Base-by-base conservation (phyloP, 1,284 basidiomycete species). In the Apiotrichum gamsii region DNA sequence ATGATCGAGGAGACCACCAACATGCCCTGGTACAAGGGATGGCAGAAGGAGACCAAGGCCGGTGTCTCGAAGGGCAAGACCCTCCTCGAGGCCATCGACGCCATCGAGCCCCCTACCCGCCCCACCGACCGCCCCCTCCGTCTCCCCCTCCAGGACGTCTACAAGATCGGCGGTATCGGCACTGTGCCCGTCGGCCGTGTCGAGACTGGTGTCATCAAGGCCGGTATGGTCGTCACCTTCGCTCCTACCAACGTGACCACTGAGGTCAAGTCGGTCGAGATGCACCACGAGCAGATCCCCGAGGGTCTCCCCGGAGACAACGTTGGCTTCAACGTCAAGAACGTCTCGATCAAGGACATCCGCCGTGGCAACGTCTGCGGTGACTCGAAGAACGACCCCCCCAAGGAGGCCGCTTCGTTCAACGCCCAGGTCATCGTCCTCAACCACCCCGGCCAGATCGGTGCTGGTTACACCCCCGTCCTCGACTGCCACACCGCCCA, bases 151-250 rank as follows among this genome's bases (percentile, higher is more conserved):
- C 94, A 98, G 83, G 94, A 99, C 83, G 94, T 99, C 69, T 98
- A 99, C 90, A 99, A 99, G 84, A 99, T 99, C 72, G 94, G 94
- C 79, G 94, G 94, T 93, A 99, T 99, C 71, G 94, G 94, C 65
- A 99, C 94, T 68, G 95, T 99, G 67, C 94, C 94, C 74, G 94
- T 99, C 78, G 94, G 94, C 76, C 94, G 95, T 90, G 94, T 98
- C 72, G 94, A 98, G 82, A 98, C 95, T 71, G 94, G 95, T 85
- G 74, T 91, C 77, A 97, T 98, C 84, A 97, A 97, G 83, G 88
- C 91, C 69, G 93, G 94, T 75, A 97, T 98, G 94, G 82, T 98
- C 72, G 94, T 97, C 75, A 85, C 78, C 74, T 98, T 98, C 57
- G 94, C 95, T 62, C 94, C 94, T 58, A 10, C 25, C 34, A 46